A percentile compares a stretch with the other conserved stretches of the same genome.
Conservation (phyloP, 257 asterid species). For the Plantago major region DNA sequence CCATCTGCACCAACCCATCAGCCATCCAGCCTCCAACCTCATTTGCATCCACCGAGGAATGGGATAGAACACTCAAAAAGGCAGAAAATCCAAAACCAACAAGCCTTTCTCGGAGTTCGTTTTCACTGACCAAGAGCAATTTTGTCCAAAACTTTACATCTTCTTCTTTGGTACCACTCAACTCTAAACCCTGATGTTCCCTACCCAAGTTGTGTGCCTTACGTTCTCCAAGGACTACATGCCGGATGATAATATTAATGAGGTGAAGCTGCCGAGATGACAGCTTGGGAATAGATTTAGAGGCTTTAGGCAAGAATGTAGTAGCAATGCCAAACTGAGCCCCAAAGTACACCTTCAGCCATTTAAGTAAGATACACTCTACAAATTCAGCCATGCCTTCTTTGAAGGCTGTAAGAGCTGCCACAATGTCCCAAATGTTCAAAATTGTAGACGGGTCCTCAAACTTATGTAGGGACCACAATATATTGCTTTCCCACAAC, state of each 20-base stretch:
- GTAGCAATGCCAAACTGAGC: constrained; percentile 31
- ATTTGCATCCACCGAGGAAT: constrained; percentile 15
- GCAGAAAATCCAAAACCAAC: constrained; percentile 45
- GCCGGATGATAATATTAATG: constrained; percentile 61
- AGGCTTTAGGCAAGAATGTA: constrained; percentile 33
- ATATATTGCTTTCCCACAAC: constrained; percentile 60
- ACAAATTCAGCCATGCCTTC: constrained; percentile 47
- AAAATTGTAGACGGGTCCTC: constrained; percentile 45
- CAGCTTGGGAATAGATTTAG: constrained; percentile 36
- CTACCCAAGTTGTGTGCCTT: constrained; percentile 23
- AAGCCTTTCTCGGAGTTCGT: constrained; percentile 76
- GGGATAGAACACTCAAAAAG: no score
- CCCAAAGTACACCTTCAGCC: constrained; percentile 54
- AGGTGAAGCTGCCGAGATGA: constrained; percentile 76
- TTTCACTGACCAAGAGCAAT: constrained; percentile 54
- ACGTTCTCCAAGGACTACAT: constrained; percentile 43
- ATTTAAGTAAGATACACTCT: constrained; percentile 48
- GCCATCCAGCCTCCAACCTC: constrained; percentile 41
- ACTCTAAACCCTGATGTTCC: constrained; percentile 26
- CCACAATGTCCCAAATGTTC: constrained; percentile 70
- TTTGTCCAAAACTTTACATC: constrained; percentile 44
- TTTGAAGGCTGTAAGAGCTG: constrained; percentile 67
- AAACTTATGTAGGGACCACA: constrained; percentile 59
- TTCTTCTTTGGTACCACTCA: constrained; percentile 29
- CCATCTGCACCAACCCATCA: constrained; percentile 67